Evolutionary conservation across 2,329 filamentous ascomycete genomes (phyloP).

Genomic region (Knoxdaviesia proteae): DNA sequence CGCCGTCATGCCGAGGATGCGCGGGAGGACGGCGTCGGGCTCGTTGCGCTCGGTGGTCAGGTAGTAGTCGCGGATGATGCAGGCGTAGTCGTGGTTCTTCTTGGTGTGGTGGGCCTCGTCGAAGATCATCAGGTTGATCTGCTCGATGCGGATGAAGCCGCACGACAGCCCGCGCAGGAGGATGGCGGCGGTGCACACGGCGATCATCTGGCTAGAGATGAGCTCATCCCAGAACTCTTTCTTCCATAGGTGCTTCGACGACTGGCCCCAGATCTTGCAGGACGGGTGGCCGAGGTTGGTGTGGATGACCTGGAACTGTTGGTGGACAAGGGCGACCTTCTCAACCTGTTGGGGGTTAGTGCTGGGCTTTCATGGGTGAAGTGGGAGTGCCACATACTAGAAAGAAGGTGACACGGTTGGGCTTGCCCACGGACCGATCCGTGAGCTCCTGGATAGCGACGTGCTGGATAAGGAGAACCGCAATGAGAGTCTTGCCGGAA

Average conservation of each 20-base stretch:
- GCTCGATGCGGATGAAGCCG: slow-evolving; percentile 58
- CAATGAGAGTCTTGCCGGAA: slow-evolving; percentile 91
- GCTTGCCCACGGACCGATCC: slow-evolving; percentile 36
- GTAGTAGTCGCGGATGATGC: slow-evolving; percentile 80
- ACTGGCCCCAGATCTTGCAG: slow-evolving; percentile 54
- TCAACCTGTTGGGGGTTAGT: slow-evolving; percentile 33
- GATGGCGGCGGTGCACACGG: slow-evolving; percentile 85
- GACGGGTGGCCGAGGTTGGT: slow-evolving; percentile 63
- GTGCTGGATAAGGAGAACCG: slow-evolving; percentile 62
- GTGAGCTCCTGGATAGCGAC: slow-evolving; percentile 60
- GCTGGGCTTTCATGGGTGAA: neutral
- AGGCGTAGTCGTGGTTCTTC: slow-evolving; percentile 76
- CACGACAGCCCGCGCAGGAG: slow-evolving; percentile 58
- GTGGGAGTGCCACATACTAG: slow-evolving; percentile 29
- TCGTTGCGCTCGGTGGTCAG: slow-evolving; percentile 15
- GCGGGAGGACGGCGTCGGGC: slow-evolving; percentile 32
- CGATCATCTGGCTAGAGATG: slow-evolving; percentile 48
- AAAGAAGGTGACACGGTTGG: slow-evolving; percentile 59
- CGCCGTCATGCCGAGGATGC: slow-evolving; percentile 89
- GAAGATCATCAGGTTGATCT: slow-evolving; percentile 80
- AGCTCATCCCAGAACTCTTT: slow-evolving; percentile 29
- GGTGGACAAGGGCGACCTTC: slow-evolving; percentile 74
- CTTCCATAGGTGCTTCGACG: slow-evolving; percentile 20
- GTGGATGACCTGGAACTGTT: slow-evolving; percentile 66
- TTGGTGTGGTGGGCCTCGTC: slow-evolving; percentile 96